Evolutionary conservation across 768 basidiomycete species (phyloP).

Genomic region (Sarcomyxa edulis): DNA sequence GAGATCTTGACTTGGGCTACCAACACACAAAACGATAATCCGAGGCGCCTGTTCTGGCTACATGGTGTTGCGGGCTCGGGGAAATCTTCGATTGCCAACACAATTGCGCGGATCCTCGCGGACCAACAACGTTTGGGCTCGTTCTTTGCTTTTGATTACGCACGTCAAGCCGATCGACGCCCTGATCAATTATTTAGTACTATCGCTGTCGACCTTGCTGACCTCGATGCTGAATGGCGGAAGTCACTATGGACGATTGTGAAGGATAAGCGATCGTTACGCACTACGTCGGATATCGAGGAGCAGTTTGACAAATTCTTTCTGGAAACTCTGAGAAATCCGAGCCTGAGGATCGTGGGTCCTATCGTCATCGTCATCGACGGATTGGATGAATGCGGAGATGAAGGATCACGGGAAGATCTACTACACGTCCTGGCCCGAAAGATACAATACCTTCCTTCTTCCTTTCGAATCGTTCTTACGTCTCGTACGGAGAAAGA

Average conservation of each 20-base stretch:
- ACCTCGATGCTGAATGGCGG: neutral
- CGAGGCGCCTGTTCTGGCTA: conserved; percentile 14
- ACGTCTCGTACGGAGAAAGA: conserved; percentile 14
- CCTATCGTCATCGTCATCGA: conserved; percentile 15
- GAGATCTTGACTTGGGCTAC: conserved; percentile 10
- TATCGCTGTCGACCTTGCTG: conserved; percentile 7
- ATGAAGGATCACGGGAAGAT: conserved; percentile 2
- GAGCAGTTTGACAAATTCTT: conserved; percentile 5
- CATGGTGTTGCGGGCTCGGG: conserved; percentile 15
- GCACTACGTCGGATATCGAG: conserved; percentile 3
- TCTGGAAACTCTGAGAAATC: neutral
- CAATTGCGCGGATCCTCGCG: conserved; percentile 10
- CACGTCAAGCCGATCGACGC: conserved; percentile 8
- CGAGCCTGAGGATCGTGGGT: neutral
- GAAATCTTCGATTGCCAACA: conserved; percentile 14
- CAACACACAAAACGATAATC: conserved; percentile 7
- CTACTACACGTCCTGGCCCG: conserved; percentile 10
- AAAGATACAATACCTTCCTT: conserved; percentile 9
- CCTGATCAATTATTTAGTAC: too few relatives aligned
- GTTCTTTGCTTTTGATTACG: conserved; percentile 10
- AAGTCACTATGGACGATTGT: neutral
- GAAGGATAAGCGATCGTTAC: conserved; percentile 3
- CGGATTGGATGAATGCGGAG: conserved; percentile 20
- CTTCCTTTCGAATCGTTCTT: conserved; percentile 13
- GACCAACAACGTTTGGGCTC: conserved; percentile 11